Evolutionary conservation across 2,329 filamentous ascomycete genomes (phyloP).

Genomic region (Ciborinia camelliae): DNA sequence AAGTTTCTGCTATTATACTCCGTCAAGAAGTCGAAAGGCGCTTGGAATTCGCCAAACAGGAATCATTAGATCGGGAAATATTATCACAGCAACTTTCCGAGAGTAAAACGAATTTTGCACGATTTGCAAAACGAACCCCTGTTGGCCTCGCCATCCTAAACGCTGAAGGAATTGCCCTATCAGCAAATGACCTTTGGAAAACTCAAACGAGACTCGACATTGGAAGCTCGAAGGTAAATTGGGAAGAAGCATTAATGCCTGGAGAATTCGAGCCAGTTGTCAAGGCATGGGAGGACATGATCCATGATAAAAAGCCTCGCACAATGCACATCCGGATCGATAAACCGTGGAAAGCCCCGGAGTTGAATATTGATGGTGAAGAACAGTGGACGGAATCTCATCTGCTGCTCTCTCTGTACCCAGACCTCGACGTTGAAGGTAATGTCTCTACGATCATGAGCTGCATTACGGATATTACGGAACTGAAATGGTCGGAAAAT

Average conservation of each 20-base stretch:
- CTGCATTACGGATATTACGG: conserved; percentile 79
- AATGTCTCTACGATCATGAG: conserved; percentile 70
- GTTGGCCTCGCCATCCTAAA: conserved; percentile 71
- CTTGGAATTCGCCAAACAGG: conserved; percentile 40
- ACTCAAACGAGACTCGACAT: conserved; percentile 16
- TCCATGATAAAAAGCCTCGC: neutral
- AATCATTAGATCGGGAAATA: conserved; percentile 64
- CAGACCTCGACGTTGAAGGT: conserved; percentile 61
- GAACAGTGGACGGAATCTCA: neutral
- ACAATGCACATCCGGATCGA: neutral
- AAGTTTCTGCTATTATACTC: conserved; percentile 63
- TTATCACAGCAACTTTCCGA: conserved; percentile 62
- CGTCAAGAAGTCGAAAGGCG: neutral
- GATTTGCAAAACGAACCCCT: conserved; percentile 69
- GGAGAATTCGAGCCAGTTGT: neutral
- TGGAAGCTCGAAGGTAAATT: conserved; percentile 11
- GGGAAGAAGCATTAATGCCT: conserved; percentile 9
- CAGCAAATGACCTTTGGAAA: conserved; percentile 26
- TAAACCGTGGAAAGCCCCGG: conserved; percentile 4
- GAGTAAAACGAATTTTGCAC: conserved; percentile 62
- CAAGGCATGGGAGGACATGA: conserved; percentile 17
- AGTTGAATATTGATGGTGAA: neutral
- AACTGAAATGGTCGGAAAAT: conserved; percentile 61
- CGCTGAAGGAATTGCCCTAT: conserved; percentile 49
- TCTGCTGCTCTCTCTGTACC: conserved; percentile 37